Evolutionary conservation across 2,329 filamentous ascomycete genomes (phyloP), one percentile per base, ranked within the genome.

Genomic region (Graphium sp.): DNA sequence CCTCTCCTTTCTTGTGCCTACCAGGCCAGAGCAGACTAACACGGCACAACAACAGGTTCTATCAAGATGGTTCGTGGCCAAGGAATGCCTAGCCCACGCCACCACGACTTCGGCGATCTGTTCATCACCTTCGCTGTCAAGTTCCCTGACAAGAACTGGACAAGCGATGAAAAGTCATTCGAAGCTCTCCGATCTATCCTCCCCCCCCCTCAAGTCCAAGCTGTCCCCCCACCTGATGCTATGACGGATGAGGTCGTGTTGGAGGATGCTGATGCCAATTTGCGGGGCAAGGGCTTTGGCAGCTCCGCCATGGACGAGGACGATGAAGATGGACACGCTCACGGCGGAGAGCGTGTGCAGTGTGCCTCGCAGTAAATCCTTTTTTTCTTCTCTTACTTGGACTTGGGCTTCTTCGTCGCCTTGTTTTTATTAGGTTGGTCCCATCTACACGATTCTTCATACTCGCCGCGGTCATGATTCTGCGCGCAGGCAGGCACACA

Each of bases 41-140:
- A 9, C 6, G n/a, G n/a, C 13, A 19, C 15, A 12, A 25, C 22
- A 32, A 31, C 42, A 93, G 89, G 81, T 41, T 65, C 82, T 40
- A 70, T 95, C 50, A 95, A 94, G 63, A 79, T 93, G 55, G 76
- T 98, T 45, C 81, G 82, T 39, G 85, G 84, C 39, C 89, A 98
- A 58, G 89, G 89, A 52, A 98, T 98, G 89, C 89, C 89, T 23
- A 91, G 89, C 4, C 79, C 73, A 55, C 74, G 89, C 43, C 89
- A 95, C 55, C 89, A 98, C 63, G 81, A 95, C 55, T 74, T 70
- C 48, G 89, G 89, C 46, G 94, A 98, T 59, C 65, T 98, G 43
- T 98, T 89, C 62, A 84, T 98, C 47, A 83, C 92, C 50, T 98
- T 98, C 60, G 76, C 81, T 46, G 84, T 98, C 57, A 93, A 92